Percentiles rank a stretch among this genome's conserved stretches.
Conservation (phyloP, 2,329 filamentous ascomycete species). For the Talaromyces marneffei region DNA sequence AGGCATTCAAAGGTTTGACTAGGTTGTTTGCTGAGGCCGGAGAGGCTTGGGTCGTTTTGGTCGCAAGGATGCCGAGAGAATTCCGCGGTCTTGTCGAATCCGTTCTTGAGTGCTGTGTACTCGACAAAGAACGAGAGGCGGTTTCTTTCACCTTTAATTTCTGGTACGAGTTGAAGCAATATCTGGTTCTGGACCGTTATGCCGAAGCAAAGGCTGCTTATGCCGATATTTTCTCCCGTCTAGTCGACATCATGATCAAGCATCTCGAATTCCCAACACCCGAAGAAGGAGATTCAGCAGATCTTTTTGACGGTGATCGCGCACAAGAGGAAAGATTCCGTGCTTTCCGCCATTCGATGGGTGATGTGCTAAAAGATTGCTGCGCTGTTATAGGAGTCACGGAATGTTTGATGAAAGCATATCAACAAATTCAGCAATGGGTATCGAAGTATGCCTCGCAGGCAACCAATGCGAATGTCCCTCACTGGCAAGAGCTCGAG, state of each 20-base stretch:
- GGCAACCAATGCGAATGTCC: slow-evolving; percentile 67
- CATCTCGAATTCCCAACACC: slow-evolving; percentile 82
- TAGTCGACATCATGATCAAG: slow-evolving; percentile 88
- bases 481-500: slow-evolving; percentile 94
- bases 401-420: slow-evolving; percentile 84
- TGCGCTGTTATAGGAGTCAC: slow-evolving; percentile 94
- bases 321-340: slow-evolving; percentile 96
- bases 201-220: slow-evolving; percentile 71
- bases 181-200: slow-evolving; percentile 84
- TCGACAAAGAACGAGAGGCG: slow-evolving; percentile 83
- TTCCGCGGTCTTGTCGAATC: slow-evolving; percentile 84
- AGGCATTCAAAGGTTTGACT: slow-evolving; percentile 81
- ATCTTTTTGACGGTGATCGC: slow-evolving; percentile 91
- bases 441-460: slow-evolving; percentile 74
- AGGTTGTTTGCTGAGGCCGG: slow-evolving; percentile 88
- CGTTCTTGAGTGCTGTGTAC: slow-evolving; percentile 82
- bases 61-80: slow-evolving; percentile 73
- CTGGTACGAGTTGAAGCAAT: slow-evolving; percentile 98
- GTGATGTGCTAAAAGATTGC: slow-evolving; percentile 92
- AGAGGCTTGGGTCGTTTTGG: slow-evolving; percentile 87
- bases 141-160: slow-evolving; percentile 93
- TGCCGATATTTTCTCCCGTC: slow-evolving; percentile 74
- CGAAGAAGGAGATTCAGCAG: slow-evolving; percentile 63
- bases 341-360: slow-evolving; percentile 94
- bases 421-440: slow-evolving; percentile 80